These are phyloP conservation scores for Escallonia herrerae DNA, from an alignment of 129 eudicot genomes.

Conservation along the genomic window DNA sequence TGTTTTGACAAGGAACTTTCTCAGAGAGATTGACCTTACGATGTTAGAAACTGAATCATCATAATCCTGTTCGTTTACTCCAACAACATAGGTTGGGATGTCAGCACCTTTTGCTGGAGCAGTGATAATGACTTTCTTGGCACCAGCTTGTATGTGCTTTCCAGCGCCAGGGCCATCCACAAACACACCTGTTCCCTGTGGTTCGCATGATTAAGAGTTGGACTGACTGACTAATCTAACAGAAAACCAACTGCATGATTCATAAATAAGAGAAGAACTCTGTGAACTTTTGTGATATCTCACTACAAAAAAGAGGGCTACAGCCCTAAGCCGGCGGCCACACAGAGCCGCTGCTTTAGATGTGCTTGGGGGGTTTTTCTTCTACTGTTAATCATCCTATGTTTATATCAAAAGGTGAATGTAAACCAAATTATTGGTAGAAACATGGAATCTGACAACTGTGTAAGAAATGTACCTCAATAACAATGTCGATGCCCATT, in stretches of 20 bases:
- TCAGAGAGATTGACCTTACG: slow-evolving; percentile 40
- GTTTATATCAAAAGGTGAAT: no score
- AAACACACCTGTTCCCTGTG: slow-evolving; percentile 92
- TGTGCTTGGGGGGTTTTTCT: no score
- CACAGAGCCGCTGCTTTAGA: background rate
- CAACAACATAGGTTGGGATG: slow-evolving; percentile 93
- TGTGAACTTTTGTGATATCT: no score
- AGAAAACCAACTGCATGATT: no score
- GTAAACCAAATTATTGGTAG: no score
- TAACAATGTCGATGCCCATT: slow-evolving; percentile 82
- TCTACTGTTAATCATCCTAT: no score
- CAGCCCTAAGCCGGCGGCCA: no score
- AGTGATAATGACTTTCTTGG: slow-evolving; percentile 90
- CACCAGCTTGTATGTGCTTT: slow-evolving; percentile 97
- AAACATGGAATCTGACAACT: background rate
- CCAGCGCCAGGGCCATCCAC: slow-evolving; percentile 99
- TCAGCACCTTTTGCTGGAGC: slow-evolving; percentile 99
- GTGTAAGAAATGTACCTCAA: slow-evolving; percentile 44
- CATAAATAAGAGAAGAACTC: no score
- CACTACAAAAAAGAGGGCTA: no score
- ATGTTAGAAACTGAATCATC: slow-evolving; percentile 65
- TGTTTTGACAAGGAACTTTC: background rate
- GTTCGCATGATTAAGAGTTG: slow-evolving; percentile 1
- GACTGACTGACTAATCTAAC: background rate
- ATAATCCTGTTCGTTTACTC: slow-evolving; percentile 76